These are phyloP conservation scores for Naematelia aurantialba DNA, from an alignment of 768 basidiomycete genomes.

Conservation along the genomic window DNA sequence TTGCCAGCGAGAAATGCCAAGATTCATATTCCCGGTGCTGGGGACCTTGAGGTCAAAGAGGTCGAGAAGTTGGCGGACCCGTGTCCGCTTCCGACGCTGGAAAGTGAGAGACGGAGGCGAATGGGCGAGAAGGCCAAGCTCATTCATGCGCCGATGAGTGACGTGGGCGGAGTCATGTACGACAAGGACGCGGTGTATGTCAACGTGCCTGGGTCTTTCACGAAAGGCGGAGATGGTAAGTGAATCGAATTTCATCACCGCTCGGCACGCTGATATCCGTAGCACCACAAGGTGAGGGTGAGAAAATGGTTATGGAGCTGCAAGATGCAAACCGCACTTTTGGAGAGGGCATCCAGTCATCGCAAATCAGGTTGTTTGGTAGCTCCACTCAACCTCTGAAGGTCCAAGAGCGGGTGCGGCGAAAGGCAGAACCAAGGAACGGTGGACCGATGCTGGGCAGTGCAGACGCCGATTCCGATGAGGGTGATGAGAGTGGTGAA, in stretches of 20 bases:
- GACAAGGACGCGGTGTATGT: constrained; percentile 99
- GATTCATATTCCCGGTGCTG: constrained; percentile 91
- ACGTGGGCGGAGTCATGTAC: constrained; percentile 91
- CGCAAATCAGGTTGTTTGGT: constrained; percentile 77
- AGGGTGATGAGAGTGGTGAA: constrained; percentile 48
- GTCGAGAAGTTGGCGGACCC: constrained; percentile 82
- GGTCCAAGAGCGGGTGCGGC: constrained; percentile 37
- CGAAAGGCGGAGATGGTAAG: constrained; percentile 57
- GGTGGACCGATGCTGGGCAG: constrained; percentile 48
- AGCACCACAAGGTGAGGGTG: constrained; percentile 87
- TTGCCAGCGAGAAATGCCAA: constrained; percentile 56
- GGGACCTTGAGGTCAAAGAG: constrained; percentile 73
- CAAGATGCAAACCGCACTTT: constrained; percentile 81
- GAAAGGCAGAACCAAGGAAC: constrained; percentile 39
- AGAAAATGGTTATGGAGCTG: constrained; percentile 94
- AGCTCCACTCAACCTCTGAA: constrained; percentile 69
- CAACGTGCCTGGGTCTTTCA: constrained; percentile 93
- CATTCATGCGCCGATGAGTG: constrained; percentile 97
- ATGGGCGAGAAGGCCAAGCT: constrained; percentile 93
- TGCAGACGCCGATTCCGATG: constrained; percentile 45
- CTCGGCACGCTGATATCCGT: constrained; percentile 4
- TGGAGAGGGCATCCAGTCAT: constrained; percentile 73
- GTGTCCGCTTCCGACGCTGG: constrained; percentile 85
- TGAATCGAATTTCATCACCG: constrained; percentile 1
- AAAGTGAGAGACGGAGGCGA: constrained; percentile 81